phyloP scores from a whole-genome alignment of 1,139 yeast species.

The Suhomyces bolitotheri region DNA sequence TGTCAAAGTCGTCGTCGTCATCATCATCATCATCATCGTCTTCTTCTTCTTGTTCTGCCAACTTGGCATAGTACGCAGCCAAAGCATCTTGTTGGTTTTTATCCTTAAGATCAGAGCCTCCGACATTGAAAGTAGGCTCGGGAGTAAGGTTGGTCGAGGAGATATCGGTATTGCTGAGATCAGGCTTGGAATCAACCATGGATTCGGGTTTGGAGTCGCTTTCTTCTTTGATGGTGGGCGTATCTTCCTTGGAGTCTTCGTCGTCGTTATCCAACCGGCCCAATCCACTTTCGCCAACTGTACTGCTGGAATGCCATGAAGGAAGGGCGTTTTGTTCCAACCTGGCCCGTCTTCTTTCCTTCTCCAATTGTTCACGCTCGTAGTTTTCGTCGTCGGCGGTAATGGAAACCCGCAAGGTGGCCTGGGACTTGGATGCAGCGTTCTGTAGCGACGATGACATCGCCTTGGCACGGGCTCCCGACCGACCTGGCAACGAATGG shows the following conservation, averaged over 20 bases:
- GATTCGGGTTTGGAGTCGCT: slow-evolving; percentile 1
- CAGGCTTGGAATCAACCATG: slow-evolving; percentile 15
- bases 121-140: slow-evolving; percentile 13
- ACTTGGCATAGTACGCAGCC: slow-evolving; percentile 75
- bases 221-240: slow-evolving; percentile 18
- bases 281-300: slow-evolving; percentile 63
- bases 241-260: slow-evolving; percentile 19
- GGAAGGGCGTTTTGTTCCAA: slow-evolving; percentile 94
- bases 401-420: slow-evolving; percentile 86
- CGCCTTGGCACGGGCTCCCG: slow-evolving; percentile 26
- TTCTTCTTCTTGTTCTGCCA: slow-evolving; percentile 62
- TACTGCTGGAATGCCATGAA: slow-evolving; percentile 90
- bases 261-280: slow-evolving; percentile 55
- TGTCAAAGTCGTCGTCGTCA: slow-evolving; percentile 52
- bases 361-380: slow-evolving; percentile 62
- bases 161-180: slow-evolving; percentile 7
- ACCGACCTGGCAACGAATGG: slow-evolving; percentile 39
- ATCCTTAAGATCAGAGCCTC: slow-evolving; percentile 43
- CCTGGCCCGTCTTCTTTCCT: slow-evolving; percentile 68
- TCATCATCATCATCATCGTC: slow-evolving; percentile 66
- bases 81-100: slow-evolving; percentile 74
- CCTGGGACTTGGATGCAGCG: slow-evolving; percentile 52
- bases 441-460: slow-evolving; percentile 35
- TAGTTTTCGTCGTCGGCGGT: slow-evolving; percentile 87
- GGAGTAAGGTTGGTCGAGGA: slow-evolving; percentile 9